Evolutionary conservation across 768 basidiomycete species (phyloP).

Genomic region (Tremella mesenterica): DNA sequence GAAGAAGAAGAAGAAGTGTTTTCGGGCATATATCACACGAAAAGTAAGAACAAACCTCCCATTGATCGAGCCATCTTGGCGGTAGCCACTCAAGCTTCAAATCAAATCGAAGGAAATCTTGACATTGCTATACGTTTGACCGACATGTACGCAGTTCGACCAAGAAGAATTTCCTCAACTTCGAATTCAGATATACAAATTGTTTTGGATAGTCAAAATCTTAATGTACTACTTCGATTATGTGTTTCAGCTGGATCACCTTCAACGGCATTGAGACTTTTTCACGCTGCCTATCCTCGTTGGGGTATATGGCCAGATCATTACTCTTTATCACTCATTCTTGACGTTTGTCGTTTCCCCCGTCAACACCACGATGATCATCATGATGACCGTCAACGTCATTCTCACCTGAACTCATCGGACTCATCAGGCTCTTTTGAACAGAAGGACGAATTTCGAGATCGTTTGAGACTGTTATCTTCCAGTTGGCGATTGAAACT

Average conservation of each 20-base stretch:
- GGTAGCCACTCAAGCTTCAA: background rate
- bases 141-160: no score
- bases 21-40: no score
- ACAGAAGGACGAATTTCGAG: no score
- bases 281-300: slow-evolving; percentile 57
- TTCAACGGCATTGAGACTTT: slow-evolving; percentile 46
- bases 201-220: slow-evolving; percentile 18
- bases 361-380: background rate
- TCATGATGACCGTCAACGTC: slow-evolving; percentile 2
- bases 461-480: slow-evolving; percentile 13
- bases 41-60: no score
- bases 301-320: slow-evolving; percentile 56
- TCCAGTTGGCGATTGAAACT: slow-evolving; percentile 1
- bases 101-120: no score
- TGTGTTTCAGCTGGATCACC: slow-evolving; percentile 10
- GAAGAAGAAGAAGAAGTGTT: no score
- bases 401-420: no score
- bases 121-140: no score
- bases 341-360: slow-evolving; percentile 45
- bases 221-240: slow-evolving; percentile 22
- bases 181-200: no score
- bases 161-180: no score
- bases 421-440: no score
- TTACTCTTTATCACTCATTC: slow-evolving; percentile 54
- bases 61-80: background rate